Base-by-base conservation (phyloP, 371 early-diverging fungal species). In the Mucor racemosus region DNA sequence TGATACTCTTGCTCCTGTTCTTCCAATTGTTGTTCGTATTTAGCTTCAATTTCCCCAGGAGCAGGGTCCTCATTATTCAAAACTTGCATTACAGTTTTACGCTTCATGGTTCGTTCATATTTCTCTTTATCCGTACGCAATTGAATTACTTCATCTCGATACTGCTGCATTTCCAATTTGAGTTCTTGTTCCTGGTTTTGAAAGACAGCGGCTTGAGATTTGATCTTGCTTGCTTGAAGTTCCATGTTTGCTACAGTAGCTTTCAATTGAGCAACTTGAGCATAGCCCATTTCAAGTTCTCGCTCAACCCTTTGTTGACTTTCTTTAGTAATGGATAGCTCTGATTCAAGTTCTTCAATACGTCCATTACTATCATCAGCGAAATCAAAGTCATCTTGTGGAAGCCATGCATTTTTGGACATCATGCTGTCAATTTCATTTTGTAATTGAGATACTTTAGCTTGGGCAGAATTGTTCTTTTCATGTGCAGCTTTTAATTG, bases 1-100 rank as follows among this genome's bases (percentile, higher is more conserved):
- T 75, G 76, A 59, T 81, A 81, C 38, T 84, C 81, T 58, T 79
- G 74, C 26, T 69, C 70, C 58, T 77, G 76, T 54, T 80, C 84
- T 50, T 79, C 80, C 61, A 81, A 10, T 59, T 76, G 75, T 42
- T 84, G 84, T 34, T 81, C 80, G 42, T 73, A 77, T n/a, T 74
- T 68, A 3, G 57, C 76, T 10, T 66, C 69, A 15, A 66, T 10
- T 17, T 48, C 38, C 3, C 21, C 26, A 48, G 44, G 33, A 4
- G 44, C 5, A 0, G 62, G 14, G 1, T 17, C 17, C 6, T 62
- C 19, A 11, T 68, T 71, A 26, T 76, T 70, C 69, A 81, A 65
- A 41, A 72, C 60, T 26, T 78, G 75, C 38, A 77, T 39, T 10
- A 73, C 63, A 0, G 78, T 74, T 38, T 74, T 68, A 40, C 78